These are phyloP conservation scores for Starmera dryadoides DNA, from an alignment of 805 yeast species.

Conservation along the genomic window DNA sequence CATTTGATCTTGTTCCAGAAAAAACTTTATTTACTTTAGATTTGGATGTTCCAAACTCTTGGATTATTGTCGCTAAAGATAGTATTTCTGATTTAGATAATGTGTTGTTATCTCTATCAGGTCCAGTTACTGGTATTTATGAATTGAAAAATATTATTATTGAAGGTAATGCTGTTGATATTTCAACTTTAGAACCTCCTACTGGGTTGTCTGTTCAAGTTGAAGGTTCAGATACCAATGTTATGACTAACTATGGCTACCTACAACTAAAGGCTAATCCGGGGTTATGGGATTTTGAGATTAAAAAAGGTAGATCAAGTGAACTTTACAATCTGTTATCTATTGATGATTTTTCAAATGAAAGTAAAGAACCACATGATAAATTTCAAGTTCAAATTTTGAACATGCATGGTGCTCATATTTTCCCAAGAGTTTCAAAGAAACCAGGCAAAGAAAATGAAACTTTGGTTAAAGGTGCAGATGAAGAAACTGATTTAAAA, in stretches of 20 bases:
- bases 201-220: conserved; percentile 17
- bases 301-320: conserved; percentile 36
- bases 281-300: conserved; percentile 54
- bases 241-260: conserved; percentile 81
- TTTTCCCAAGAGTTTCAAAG: conserved; percentile 39
- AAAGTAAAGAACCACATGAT: conserved; percentile 2
- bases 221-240: conserved; percentile 44
- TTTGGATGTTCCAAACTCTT: conserved; percentile 53
- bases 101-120: conserved; percentile 33
- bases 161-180: conserved; percentile 63
- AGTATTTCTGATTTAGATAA: conserved; percentile 59
- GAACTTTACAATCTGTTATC: conserved; percentile 33
- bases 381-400: conserved; percentile 27
- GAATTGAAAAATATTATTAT: conserved; percentile 48
- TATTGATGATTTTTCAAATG: conserved; percentile 16
- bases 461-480: conserved; percentile 5
- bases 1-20: conserved; percentile 43
- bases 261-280: conserved; percentile 71
- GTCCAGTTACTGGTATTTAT: conserved; percentile 36
- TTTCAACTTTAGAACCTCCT: conserved; percentile 15
- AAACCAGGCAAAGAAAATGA: conserved; percentile 30
- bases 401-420: conserved; percentile 36
- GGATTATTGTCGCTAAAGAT: conserved; percentile 54
- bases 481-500: conserved; percentile 2
- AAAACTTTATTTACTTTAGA: conserved; percentile 46